phyloP scores from a whole-genome alignment of 768 basidiomycete genomes.

The Jaapia argillacea region DNA sequence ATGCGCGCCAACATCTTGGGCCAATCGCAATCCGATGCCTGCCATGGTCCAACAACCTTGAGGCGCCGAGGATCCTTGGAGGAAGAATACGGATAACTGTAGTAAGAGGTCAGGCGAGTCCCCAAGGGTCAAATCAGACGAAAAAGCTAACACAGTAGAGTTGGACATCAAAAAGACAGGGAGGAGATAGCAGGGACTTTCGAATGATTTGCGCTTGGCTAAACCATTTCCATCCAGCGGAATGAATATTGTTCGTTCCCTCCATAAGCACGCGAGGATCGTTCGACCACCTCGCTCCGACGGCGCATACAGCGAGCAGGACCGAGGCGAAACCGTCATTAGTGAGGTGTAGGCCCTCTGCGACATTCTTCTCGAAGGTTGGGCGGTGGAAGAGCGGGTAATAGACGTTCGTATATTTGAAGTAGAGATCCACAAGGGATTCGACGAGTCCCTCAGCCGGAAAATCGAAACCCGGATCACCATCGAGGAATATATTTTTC shows the following conservation, averaged over 20 bases:
- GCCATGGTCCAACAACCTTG: slow-evolving; percentile 47
- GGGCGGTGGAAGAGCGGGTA: slow-evolving; percentile 40
- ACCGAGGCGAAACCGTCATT: slow-evolving; percentile 33
- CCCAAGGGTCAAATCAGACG: neutral
- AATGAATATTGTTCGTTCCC: slow-evolving; percentile 18
- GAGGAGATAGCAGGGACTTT: slow-evolving; percentile 43
- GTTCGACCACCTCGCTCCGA: slow-evolving; percentile 39
- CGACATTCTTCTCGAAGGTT: slow-evolving; percentile 29
- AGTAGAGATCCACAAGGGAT: slow-evolving; percentile 38
- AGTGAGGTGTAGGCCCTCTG: slow-evolving; percentile 26
- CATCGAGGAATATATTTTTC: slow-evolving; percentile 9
- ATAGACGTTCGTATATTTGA: slow-evolving; percentile 28
- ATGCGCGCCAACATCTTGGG: slow-evolving; percentile 73
- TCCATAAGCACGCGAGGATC: slow-evolving; percentile 34
- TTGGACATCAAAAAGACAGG: slow-evolving; percentile 64
- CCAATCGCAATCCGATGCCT: slow-evolving; percentile 57
- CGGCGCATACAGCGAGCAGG: slow-evolving; percentile 42
- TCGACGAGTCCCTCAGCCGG: slow-evolving; percentile 26
- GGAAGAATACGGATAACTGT: slow-evolving; percentile 26
- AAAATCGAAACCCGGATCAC: slow-evolving; percentile 19
- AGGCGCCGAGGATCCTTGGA: slow-evolving; percentile 34
- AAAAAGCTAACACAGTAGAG: slow-evolving; percentile 39
- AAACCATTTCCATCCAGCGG: slow-evolving; percentile 38
- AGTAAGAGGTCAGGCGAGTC: slow-evolving; percentile 6
- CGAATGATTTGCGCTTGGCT: slow-evolving; percentile 53